Percentiles rank a stretch among this genome's conserved stretches.
phyloP scores from a whole-genome alignment of 495 filamentous ascomycete genomes.

The Acidiella bohemica region DNA sequence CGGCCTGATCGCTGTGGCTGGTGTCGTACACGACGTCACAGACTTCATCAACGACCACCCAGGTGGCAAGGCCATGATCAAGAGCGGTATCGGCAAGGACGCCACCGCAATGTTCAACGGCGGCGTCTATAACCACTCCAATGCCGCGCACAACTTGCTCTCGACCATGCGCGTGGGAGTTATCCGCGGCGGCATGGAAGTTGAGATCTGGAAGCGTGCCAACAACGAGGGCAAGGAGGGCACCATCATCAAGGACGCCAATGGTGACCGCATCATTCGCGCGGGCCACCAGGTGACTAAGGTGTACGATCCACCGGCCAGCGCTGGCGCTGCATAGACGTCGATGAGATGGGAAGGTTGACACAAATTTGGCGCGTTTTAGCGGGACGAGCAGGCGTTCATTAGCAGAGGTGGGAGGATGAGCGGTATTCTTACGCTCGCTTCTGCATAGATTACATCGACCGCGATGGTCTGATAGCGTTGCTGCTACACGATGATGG shows the following conservation, averaged over 20 bases:
- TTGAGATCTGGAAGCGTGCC: slow-evolving; percentile 97
- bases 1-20: slow-evolving; percentile 75
- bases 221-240: slow-evolving; percentile 81
- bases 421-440: slow-evolving; percentile 6
- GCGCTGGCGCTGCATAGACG: slow-evolving; percentile 56
- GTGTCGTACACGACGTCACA: slow-evolving; percentile 89
- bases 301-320: slow-evolving; percentile 55
- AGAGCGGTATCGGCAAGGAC: slow-evolving; percentile 86
- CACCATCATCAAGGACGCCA: slow-evolving; percentile 63
- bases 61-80: slow-evolving; percentile 92
- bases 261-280: slow-evolving; percentile 72
- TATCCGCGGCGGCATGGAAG: slow-evolving; percentile 88
- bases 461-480: too few relatives aligned
- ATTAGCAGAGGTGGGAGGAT: background rate
- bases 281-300: slow-evolving; percentile 85
- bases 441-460: slow-evolving; percentile 5
- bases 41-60: slow-evolving; percentile 96
- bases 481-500: too few relatives aligned
- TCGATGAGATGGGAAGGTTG: background rate
- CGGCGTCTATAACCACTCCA: slow-evolving; percentile 94
- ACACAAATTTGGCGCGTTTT: background rate
- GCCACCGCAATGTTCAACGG: slow-evolving; percentile 99
- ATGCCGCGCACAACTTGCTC: slow-evolving; percentile 93
- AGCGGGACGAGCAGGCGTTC: background rate
- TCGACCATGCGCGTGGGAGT: slow-evolving; percentile 95